phyloP scores from a whole-genome alignment of 2,329 filamentous ascomycete species.

The Sporothrix protearum region DNA sequence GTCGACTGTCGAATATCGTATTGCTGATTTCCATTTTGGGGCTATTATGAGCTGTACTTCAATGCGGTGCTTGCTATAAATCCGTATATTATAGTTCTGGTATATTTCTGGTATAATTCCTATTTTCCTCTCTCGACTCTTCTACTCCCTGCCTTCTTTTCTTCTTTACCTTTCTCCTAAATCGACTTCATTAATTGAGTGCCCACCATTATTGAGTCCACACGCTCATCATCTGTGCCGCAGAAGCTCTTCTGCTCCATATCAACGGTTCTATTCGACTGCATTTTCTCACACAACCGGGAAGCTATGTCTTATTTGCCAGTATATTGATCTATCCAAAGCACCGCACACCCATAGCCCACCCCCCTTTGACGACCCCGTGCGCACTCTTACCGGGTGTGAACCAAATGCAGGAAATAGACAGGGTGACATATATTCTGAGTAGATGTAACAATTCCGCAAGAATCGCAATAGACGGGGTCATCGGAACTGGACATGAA shows the following conservation, averaged over 20 bases:
- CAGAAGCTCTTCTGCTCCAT: not conserved
- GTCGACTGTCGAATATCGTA: not conserved
- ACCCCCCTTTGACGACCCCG: not conserved
- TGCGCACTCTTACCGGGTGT: constrained; percentile 11
- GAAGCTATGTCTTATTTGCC: constrained; percentile 11
- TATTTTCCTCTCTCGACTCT: not conserved
- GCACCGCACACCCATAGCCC: not conserved
- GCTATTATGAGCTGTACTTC: not conserved
- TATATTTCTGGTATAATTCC: not conserved
- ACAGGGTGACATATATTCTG: not conserved
- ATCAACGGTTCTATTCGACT: not conserved
- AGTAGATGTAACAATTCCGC: not conserved
- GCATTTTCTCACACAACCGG: not conserved
- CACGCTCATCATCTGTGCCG: not conserved
- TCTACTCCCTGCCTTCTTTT: not conserved
- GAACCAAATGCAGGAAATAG: not conserved
- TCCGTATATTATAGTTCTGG: not conserved
- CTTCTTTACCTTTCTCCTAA: not conserved
- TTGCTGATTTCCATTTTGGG: not conserved
- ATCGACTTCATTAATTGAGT: not conserved
- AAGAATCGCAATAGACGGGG: not conserved
- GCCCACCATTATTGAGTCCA: not conserved
- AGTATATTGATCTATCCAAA: constrained; percentile 7
- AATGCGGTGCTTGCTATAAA: not conserved
- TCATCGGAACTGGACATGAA: not conserved